Base-by-base conservation (phyloP, 2,329 filamentous ascomycete species). In the Whalleya microplaca region DNA sequence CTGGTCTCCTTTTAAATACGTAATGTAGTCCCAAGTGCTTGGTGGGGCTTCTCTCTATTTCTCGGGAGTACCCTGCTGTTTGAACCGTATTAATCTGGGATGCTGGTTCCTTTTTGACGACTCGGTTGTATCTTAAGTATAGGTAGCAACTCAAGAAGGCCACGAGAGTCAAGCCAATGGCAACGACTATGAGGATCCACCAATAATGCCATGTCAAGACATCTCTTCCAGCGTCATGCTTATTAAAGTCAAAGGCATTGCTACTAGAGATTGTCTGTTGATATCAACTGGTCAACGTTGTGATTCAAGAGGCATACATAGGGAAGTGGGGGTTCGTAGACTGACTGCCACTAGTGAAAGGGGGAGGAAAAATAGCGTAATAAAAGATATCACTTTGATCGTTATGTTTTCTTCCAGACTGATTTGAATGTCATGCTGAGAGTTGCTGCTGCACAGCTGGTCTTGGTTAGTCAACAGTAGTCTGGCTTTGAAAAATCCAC, bases 231-330 rank as follows among this genome's bases (percentile, higher is more conserved):
- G 42, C 42, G 18, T 51, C 23, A 2, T 48, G 1, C 2, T 40
- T 43, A 7, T 32, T 42, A 12, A 58, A 40, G 1, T 42, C 48
- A 8, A 58, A 37, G 3, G 42, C 48, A 18, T 58, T 58, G 21
- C 51, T 58, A 2, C 51, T 29, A 6, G 51, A 48, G 2, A 58
- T 55, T n/a, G 53, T 47, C 53, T 55, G 44, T 27, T 2, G 7
- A 46, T 43, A 23, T n/a, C n/a, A n/a, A 16, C 29, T 29, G 3
- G 32, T 55, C 12, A 55, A 21, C 29, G 21, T 18, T 3, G 32
- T 20, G 21, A n/a, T 21, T n/a, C 10, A 16, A 44, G n/a, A 43
- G 21, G 2, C 10, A 43, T 10, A 16, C 3, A 9, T 41, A 23
- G 27, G 3, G 32, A 14, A 37, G 32, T 5, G 32, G 14, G 3